Evolutionary conservation across 2,329 filamentous ascomycete species (phyloP).

Genomic region (Lachnellula subtilissima): DNA sequence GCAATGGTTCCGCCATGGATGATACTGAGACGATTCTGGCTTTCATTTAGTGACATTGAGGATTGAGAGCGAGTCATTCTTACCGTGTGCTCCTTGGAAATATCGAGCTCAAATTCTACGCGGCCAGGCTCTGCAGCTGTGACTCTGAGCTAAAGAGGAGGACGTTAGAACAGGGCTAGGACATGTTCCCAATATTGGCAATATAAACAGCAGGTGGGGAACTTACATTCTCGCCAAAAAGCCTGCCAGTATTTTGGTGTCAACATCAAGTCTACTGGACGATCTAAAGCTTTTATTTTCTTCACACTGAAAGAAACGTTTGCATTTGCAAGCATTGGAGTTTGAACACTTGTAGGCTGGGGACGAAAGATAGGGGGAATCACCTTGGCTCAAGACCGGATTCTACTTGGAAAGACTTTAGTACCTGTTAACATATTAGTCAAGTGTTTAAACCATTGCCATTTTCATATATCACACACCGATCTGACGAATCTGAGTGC

Average conservation of each 20-base stretch:
- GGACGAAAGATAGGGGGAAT: neutral
- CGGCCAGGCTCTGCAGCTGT: constrained; percentile 59
- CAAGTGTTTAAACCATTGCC: neutral
- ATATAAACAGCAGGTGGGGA: neutral
- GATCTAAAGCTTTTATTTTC: too few relatives aligned
- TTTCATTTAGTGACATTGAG: neutral
- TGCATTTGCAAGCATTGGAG: too few relatives aligned
- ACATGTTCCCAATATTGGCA: neutral
- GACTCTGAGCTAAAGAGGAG: constrained; percentile 54
- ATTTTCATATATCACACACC: constrained; percentile 38
- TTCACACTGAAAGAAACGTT: too few relatives aligned
- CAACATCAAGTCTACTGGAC: neutral
- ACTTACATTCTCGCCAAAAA: constrained; percentile 33
- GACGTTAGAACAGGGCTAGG: neutral
- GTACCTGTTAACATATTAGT: constrained; percentile 53
- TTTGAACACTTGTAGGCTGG: neutral
- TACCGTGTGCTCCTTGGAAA: constrained; percentile 71
- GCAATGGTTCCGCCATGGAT: constrained; percentile 77
- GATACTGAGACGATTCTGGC: constrained; percentile 68
- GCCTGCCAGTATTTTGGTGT: constrained; percentile 15
- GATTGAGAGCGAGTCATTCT: constrained; percentile 18
- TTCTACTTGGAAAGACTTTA: constrained; percentile 70
- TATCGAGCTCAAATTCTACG: constrained; percentile 72
- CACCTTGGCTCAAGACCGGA: constrained; percentile 83
- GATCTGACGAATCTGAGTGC: constrained; percentile 60